Conservation (phyloP, 176 grass and related monocot species). For the Aegilops speltoides region DNA sequence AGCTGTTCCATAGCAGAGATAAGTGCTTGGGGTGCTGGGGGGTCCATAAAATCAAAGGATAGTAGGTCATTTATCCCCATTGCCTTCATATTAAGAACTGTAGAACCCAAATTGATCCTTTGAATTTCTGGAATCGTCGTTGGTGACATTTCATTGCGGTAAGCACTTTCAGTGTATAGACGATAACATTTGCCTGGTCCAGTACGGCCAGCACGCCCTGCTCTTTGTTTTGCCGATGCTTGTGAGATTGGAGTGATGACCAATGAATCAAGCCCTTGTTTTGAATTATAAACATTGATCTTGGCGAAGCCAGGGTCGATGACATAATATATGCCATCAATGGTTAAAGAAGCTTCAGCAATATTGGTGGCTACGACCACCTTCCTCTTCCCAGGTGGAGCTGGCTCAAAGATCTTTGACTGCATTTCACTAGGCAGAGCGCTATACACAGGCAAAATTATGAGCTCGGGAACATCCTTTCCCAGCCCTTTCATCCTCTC, state of each 20-base stretch:
- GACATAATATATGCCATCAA: constrained; percentile 96
- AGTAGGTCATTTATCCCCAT: constrained; percentile 97
- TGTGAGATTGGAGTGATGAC: constrained; percentile 97
- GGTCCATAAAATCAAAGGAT: constrained; percentile 97
- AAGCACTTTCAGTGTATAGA: constrained; percentile 95
- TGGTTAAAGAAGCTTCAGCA: constrained; percentile 93
- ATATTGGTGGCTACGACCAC: constrained; percentile 96
- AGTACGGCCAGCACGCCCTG: constrained; percentile 93
- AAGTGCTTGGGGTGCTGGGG: constrained; percentile 86
- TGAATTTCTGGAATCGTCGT: constrained; percentile 96
- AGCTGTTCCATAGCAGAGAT: constrained; percentile 94
- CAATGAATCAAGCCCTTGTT: constrained; percentile 87
- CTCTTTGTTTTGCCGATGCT: constrained; percentile 93
- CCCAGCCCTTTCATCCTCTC: constrained; percentile 94
- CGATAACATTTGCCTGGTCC: constrained; percentile 90
- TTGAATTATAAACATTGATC: constrained; percentile 92
- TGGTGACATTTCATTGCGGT: constrained; percentile 89
- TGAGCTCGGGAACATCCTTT: constrained; percentile 88
- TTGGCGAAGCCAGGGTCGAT: constrained; percentile 96
- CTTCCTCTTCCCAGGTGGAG: constrained; percentile 94
- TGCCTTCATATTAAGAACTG: constrained; percentile 89
- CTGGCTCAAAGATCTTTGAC: constrained; percentile 90
- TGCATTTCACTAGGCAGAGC: constrained; percentile 98
- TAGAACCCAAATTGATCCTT: constrained; percentile 80
- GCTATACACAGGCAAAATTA: constrained; percentile 94